These are phyloP conservation scores for Fusarium citri DNA, from an alignment of 2,329 filamentous ascomycete species.

Conservation along the genomic window DNA sequence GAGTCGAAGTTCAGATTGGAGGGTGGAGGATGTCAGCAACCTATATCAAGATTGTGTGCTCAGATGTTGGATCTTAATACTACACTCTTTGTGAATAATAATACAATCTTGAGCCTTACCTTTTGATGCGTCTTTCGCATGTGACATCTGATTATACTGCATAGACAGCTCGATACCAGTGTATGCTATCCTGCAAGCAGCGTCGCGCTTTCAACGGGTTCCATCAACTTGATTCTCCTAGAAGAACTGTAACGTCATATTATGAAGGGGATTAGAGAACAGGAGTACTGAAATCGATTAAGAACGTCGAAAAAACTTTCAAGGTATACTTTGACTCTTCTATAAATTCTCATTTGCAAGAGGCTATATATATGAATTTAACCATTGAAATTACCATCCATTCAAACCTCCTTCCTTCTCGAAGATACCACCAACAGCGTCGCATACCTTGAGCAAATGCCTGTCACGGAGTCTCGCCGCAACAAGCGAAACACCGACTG, in stretches of 20 bases:
- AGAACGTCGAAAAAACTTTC: too few relatives aligned
- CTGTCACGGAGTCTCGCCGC: conserved; percentile 59
- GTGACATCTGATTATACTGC: too few relatives aligned
- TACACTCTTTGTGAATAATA: conserved; percentile 6
- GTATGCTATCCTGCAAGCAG: too few relatives aligned
- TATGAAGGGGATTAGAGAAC: too few relatives aligned
- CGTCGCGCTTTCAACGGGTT: too few relatives aligned
- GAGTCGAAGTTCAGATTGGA: conserved; percentile 2
- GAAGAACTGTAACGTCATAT: too few relatives aligned
- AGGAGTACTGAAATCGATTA: too few relatives aligned
- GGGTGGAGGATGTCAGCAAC: neutral
- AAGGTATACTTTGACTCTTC: neutral
- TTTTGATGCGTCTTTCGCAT: neutral
- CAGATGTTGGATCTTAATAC: conserved; percentile 15
- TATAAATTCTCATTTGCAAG: neutral
- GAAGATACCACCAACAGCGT: conserved; percentile 52
- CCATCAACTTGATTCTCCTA: too few relatives aligned
- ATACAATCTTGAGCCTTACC: neutral
- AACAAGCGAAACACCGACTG: conserved; percentile 67
- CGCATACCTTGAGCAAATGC: conserved; percentile 56
- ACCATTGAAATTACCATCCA: neutral
- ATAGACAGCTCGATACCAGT: too few relatives aligned
- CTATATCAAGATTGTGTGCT: neutral
- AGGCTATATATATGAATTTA: neutral
- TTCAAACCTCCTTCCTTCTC: conserved; percentile 44